phyloP scores from a whole-genome alignment of 202 grass and related monocot species.

The Musa balbisiana region DNA sequence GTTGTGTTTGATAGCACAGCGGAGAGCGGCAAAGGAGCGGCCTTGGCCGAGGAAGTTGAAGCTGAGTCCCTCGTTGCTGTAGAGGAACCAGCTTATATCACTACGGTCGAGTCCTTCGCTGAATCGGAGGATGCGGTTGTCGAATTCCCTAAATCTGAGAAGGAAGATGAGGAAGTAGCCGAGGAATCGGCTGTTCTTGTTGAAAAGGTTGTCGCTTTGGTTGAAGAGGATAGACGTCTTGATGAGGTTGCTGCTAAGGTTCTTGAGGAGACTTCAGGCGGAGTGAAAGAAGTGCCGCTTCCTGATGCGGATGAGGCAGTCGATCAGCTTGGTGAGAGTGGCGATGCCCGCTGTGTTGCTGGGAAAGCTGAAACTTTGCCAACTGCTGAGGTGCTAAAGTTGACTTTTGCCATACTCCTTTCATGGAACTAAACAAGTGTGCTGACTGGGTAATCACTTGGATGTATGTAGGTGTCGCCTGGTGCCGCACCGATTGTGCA shows the following conservation, averaged over 20 bases:
- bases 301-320: background rate
- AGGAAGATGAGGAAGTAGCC: background rate
- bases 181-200: background rate
- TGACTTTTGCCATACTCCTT: background rate
- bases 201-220: background rate
- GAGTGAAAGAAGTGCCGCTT: background rate
- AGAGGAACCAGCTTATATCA: background rate
- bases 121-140: background rate
- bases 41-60: background rate
- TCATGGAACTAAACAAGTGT: background rate
- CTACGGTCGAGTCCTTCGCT: background rate
- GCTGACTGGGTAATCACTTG: background rate
- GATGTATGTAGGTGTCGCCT: background rate
- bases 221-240: background rate
- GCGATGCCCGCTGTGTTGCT: background rate
- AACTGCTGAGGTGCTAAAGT: background rate
- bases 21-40: background rate
- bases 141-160: background rate
- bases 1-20: background rate
- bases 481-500: too few relatives aligned
- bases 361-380: background rate
- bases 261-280: constrained; percentile 1
- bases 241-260: background rate
- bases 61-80: background rate
- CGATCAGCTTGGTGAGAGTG: background rate